phyloP scores from a whole-genome alignment of 2,329 filamentous ascomycete species.

The Curvularia sp. region DNA sequence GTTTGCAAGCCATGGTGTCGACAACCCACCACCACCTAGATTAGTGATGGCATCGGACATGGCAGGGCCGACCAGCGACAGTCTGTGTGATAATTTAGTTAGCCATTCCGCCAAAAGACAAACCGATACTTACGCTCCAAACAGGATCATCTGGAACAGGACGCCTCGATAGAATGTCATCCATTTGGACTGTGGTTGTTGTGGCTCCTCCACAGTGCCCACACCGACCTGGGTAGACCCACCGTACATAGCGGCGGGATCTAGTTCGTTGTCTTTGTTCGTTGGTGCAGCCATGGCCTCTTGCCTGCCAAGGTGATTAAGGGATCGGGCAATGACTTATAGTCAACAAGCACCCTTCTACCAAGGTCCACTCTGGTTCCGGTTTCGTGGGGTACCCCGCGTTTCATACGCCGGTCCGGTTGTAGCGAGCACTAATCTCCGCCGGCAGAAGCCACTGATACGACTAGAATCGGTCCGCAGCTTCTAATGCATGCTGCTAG shows the following conservation, averaged over 20 bases:
- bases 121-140: constrained; percentile 12
- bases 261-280: constrained; percentile 8
- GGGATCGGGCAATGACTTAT: neutral
- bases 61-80: constrained; percentile 19
- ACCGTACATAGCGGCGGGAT: constrained; percentile 3
- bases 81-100: neutral
- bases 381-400: constrained; percentile 1
- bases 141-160: constrained; percentile 20
- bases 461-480: neutral
- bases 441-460: neutral
- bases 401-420: constrained; percentile 10
- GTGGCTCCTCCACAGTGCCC: constrained; percentile 9
- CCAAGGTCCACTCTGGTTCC: neutral
- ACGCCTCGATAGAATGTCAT: constrained; percentile 15
- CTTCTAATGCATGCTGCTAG: neutral
- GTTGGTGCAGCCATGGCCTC: constrained; percentile 7
- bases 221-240: neutral
- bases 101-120: too few species aligned
- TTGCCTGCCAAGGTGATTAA: neutral
- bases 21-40: constrained; percentile 17
- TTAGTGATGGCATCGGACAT: constrained; percentile 22
- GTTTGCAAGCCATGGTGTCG: constrained; percentile 21
- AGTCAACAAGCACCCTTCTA: neutral
- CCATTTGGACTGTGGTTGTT: constrained; percentile 6
- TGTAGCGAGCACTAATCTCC: constrained; percentile 5